Evolutionary conservation across 2,329 filamentous ascomycete species (phyloP).

Genomic region (Pyrenophora graminea): DNA sequence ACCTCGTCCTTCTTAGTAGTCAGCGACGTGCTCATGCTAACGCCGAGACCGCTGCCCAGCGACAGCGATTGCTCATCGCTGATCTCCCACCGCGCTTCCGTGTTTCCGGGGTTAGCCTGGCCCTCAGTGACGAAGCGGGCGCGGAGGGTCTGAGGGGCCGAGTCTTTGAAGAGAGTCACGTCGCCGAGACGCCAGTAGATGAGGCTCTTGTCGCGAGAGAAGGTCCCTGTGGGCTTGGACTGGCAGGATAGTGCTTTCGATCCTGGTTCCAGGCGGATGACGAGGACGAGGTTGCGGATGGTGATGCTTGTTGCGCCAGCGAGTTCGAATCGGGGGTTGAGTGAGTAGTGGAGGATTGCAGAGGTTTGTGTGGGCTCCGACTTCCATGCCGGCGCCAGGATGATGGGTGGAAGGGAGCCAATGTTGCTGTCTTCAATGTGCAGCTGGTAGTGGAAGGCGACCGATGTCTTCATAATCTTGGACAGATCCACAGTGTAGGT

Average conservation of each 20-base stretch:
- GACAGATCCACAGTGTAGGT: slow-evolving; percentile 78
- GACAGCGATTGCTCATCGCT: slow-evolving; percentile 52
- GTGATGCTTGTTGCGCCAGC: slow-evolving; percentile 54
- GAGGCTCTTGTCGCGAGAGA: slow-evolving; percentile 73
- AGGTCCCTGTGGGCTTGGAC: slow-evolving; percentile 79
- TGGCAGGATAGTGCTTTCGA: slow-evolving; percentile 69
- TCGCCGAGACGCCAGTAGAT: slow-evolving; percentile 83
- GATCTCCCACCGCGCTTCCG: slow-evolving; percentile 85
- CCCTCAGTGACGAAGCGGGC: slow-evolving; percentile 79
- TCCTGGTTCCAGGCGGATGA: slow-evolving; percentile 68
- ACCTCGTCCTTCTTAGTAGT: slow-evolving; percentile 49
- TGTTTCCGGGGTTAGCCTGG: slow-evolving; percentile 70
- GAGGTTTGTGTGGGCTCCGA: slow-evolving; percentile 83
- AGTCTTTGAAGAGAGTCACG: slow-evolving; percentile 65
- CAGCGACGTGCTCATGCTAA: slow-evolving; percentile 44
- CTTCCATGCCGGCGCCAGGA: slow-evolving; percentile 79
- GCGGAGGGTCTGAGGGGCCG: slow-evolving; percentile 72
- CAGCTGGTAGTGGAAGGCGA: slow-evolving; percentile 92
- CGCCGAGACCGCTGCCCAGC: slow-evolving; percentile 67
- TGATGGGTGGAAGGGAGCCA: slow-evolving; percentile 69
- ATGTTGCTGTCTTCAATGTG: slow-evolving; percentile 65
- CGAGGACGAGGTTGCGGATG: slow-evolving; percentile 74
- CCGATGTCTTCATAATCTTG: slow-evolving; percentile 70
- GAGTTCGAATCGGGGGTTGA: slow-evolving; percentile 70
- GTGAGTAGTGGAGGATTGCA: slow-evolving; percentile 79